These are phyloP conservation scores for Onygenales sp. DNA, from an alignment of 2,329 filamentous ascomycete species.

Conservation along the genomic window DNA sequence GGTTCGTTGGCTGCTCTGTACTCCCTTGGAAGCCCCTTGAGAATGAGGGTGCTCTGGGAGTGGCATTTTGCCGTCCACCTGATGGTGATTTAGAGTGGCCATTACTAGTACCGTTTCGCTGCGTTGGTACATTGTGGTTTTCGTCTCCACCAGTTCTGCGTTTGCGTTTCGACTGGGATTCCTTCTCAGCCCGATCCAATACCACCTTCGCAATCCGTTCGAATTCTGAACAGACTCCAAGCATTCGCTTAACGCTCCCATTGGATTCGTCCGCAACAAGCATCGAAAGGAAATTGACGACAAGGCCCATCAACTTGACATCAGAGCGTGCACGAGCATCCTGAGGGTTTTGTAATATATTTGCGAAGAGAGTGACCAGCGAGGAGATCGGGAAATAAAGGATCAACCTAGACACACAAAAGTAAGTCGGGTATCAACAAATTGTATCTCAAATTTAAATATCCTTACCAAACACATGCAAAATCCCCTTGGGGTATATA, in stretches of 20 bases:
- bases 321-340: constrained; percentile 83
- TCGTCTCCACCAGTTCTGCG: constrained; percentile 61
- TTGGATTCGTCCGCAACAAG: constrained; percentile 84
- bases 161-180: constrained; percentile 70
- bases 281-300: constrained; percentile 84
- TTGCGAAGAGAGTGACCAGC: constrained; percentile 88
- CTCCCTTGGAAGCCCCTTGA: neutral
- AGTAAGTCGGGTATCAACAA: constrained; percentile 10
- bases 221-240: constrained; percentile 90
- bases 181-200: constrained; percentile 83
- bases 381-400: constrained; percentile 95
- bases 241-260: constrained; percentile 85
- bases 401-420: constrained; percentile 54
- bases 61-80: constrained; percentile 1
- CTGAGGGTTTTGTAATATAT: constrained; percentile 89
- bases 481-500: constrained; percentile 95
- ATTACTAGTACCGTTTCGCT: neutral
- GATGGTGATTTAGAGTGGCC: neutral
- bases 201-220: constrained; percentile 86
- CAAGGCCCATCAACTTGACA: constrained; percentile 80
- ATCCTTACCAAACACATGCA: constrained; percentile 79
- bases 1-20: neutral
- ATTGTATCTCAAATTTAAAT: neutral
- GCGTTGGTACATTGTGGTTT: constrained; percentile 8
- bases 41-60: neutral